These are phyloP conservation scores for Phytomonas francai DNA, from an alignment of 208 protist species.

Conservation along the genomic window DNA sequence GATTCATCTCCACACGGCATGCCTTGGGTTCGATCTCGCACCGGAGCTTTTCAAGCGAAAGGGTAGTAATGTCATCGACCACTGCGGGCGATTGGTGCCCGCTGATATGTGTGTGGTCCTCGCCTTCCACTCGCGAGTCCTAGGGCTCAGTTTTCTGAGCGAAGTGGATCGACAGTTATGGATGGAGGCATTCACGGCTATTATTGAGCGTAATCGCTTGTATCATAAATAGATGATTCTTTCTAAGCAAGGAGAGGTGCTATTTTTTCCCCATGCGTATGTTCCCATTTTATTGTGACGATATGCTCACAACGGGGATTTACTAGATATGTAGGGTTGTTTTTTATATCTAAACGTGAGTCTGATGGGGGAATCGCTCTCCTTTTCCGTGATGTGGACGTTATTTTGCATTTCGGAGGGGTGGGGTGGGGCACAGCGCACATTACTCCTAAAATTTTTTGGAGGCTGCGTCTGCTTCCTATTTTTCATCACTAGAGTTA, in stretches of 20 bases:
- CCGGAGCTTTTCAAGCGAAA: constrained; percentile 9
- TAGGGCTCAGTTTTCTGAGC: constrained; percentile 51
- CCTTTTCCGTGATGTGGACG: too few species aligned
- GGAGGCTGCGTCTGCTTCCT: too few species aligned
- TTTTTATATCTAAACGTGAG: too few species aligned
- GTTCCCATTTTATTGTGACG: too few species aligned
- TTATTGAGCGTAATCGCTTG: constrained; percentile 57
- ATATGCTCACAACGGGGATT: too few species aligned
- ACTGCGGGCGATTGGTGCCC: constrained; percentile 22
- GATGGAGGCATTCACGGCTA: constrained; percentile 56
- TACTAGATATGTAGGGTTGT: too few species aligned
- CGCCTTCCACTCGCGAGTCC: constrained; percentile 29
- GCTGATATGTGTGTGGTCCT: constrained; percentile 49
- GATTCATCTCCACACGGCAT: constrained; percentile 28
- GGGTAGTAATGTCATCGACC: constrained; percentile 22
- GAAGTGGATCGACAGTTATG: constrained; percentile 58
- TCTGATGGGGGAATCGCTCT: too few species aligned
- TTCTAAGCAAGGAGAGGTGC: constrained; percentile 9
- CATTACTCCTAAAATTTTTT: too few species aligned
- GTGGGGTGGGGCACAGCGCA: too few species aligned
- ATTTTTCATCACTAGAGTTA: too few species aligned
- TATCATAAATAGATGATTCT: constrained; percentile 11
- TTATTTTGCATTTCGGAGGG: too few species aligned
- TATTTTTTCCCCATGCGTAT: not conserved
- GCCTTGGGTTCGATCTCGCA: constrained; percentile 21